These are phyloP conservation scores for Penicillium sp. DNA, from an alignment of 2,329 filamentous ascomycete species.

Conservation along the genomic window DNA sequence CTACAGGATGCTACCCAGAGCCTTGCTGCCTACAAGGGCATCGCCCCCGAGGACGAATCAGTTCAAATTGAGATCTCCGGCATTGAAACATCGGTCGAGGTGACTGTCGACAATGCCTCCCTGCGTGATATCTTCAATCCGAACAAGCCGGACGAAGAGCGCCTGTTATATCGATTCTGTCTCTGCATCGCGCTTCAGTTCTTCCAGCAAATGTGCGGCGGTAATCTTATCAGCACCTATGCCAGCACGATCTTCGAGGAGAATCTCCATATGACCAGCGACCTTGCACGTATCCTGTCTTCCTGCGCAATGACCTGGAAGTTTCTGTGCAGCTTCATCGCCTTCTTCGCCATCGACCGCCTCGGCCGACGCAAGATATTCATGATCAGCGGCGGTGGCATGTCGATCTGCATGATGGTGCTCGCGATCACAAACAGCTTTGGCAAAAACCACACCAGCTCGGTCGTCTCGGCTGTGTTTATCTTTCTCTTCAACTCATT, in stretches of 20 bases:
- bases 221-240: slow-evolving; percentile 23
- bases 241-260: slow-evolving; percentile 24
- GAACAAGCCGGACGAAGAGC: slow-evolving; percentile 47
- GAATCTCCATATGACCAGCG: slow-evolving; percentile 22
- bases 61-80: slow-evolving; percentile 46
- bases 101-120: slow-evolving; percentile 41
- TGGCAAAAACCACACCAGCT: slow-evolving; percentile 18
- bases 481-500: slow-evolving; percentile 26
- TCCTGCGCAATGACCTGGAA: slow-evolving; percentile 57
- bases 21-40: slow-evolving; percentile 40
- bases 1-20: slow-evolving; percentile 35
- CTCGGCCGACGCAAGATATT: slow-evolving; percentile 53
- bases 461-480: slow-evolving; percentile 20
- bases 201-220: slow-evolving; percentile 26
- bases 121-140: slow-evolving; percentile 55
- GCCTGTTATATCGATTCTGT: slow-evolving; percentile 22
- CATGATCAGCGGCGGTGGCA: slow-evolving; percentile 53
- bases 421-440: slow-evolving; percentile 41
- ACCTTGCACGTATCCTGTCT: slow-evolving; percentile 38
- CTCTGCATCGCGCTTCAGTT: slow-evolving; percentile 20
- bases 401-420: slow-evolving; percentile 57
- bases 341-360: slow-evolving; percentile 53
- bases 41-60: slow-evolving; percentile 43
- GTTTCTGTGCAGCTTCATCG: slow-evolving; percentile 52
- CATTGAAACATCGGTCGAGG: slow-evolving; percentile 50